Evolutionary conservation across 2,329 filamentous ascomycete genomes (phyloP), one percentile per base, ranked within the genome.

Genomic region (Phyllosticta paracitricarpa): DNA sequence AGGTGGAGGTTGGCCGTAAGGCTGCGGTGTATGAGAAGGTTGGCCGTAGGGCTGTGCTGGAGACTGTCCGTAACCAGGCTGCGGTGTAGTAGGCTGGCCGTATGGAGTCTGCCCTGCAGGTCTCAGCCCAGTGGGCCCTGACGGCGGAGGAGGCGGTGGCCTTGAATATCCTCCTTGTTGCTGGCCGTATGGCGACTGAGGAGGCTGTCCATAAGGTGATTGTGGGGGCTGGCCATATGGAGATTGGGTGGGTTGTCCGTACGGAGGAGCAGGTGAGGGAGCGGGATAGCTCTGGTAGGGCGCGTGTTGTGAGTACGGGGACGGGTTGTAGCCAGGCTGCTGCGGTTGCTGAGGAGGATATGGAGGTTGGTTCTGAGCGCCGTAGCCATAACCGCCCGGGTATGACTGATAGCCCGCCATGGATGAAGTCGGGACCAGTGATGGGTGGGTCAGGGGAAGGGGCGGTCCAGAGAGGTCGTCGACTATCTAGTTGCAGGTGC

Each of bases 321-420:
- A 54, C 52, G 54, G 59, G 51, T 54, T 57, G 61, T 62, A 62
- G 54, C 60, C 60, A 54, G 69, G 63, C 56, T 63, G 63, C 2
- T 68, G 66, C 61, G 73, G 70, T 26, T 65, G 67, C 62, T 72
- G 70, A 58, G 71, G 70, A 58, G 71, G 69, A 63, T 74, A 74
- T 2, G 74, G 73, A 52, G 72, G 69, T 58, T 68, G 68, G 26
- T 70, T 64, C 33, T 71, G 66, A 19, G 71, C 52, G 48, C 59
- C 59, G 48, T 63, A 64, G 28, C 10, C 28, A 30, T 56, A 58
- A 52, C 30, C 57, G 3, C 55, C 61, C 14, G 28, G 33, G 26
- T 57, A 63, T 10, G 58, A 48, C 51, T 57, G 61, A 28, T 58
- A 61, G 22, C 40, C 51, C 17, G 58, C 57, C 56, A 61, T 58